Base-by-base conservation (phyloP, 2,329 filamentous ascomycete species). In the Penicillium freii region DNA sequence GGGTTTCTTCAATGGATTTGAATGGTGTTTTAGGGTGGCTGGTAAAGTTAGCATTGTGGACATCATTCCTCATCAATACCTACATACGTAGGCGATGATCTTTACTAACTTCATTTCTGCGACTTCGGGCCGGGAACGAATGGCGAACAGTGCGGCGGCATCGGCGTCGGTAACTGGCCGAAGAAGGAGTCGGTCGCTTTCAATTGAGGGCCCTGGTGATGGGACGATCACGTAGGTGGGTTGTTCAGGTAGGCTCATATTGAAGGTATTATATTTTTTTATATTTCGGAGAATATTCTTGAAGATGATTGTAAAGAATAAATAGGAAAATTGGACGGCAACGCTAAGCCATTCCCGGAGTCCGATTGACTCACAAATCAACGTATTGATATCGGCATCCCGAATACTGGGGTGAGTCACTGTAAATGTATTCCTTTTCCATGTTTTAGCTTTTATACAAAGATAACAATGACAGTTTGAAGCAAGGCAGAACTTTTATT, bases 91-190 rank as follows among this genome's bases (percentile, higher is more conserved):
- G 21, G 13, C 10, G 25, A 29, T 5, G 19, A 7, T 11, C 21
- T 29, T 11, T 33, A 56, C 59, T 34, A 29, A 69, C 67, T 69
- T 68, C n/a, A 56, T 58, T 25, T 51, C 54, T 13, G 68, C 65
- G 3, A 69, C 65, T 57, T 70, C 66, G 17, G 66, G 66, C 7
- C 55, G 51, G 9, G 61, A 61, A 9, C 67, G 68, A 51, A 70
- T 60, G 5, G 63, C 66, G 21, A 66, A 64, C 2, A 70, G 53
- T n/a, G 61, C 63, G 5, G 51, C 23, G 9, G 55, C 57, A 31
- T 70, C 67, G 15, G 53, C 46, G 34, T 67, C 59, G 38, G 49
- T 31, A 9, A 67, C 36, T 13, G 67, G 68, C 1, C 68, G 65
- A 40, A 70, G 63, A 15, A 59, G 49, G 2, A 69, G 55, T 50